Conservation (phyloP, 352 stramenopile species). For the Phytophthora nicotianae region DNA sequence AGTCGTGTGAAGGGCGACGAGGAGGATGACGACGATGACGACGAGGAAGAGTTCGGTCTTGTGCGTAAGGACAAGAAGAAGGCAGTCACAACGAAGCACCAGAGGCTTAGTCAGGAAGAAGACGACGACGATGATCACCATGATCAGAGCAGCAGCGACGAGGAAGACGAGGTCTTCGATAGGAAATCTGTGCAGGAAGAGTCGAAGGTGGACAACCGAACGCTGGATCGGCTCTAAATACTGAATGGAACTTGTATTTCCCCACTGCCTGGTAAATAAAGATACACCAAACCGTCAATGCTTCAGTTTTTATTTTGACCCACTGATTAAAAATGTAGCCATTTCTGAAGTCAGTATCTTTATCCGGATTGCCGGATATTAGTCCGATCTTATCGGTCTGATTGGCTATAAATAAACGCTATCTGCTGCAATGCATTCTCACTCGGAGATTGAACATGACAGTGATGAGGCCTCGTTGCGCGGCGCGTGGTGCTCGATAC, state of each 20-base stretch:
- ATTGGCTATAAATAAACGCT: not conserved
- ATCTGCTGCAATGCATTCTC: not conserved
- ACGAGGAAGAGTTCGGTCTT: slow-evolving; percentile 65
- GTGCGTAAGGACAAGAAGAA: slow-evolving; percentile 40
- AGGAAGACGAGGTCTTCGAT: slow-evolving; percentile 83
- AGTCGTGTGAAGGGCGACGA: slow-evolving; percentile 75
- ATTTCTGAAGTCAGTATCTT: slow-evolving; percentile 5
- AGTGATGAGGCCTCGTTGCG: not conserved
- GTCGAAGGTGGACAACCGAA: slow-evolving; percentile 57
- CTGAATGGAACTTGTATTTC: slow-evolving; percentile 13
- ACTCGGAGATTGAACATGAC: slow-evolving; percentile 5
- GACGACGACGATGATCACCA: slow-evolving; percentile 36
- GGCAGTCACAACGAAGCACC: slow-evolving; percentile 36
- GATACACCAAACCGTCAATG: not conserved
- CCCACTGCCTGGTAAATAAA: slow-evolving; percentile 22
- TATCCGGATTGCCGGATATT: slow-evolving; percentile 9
- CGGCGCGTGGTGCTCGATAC: slow-evolving; percentile 11
- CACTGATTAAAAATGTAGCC: slow-evolving; percentile 6
- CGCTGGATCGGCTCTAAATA: slow-evolving; percentile 64
- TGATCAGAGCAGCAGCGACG: slow-evolving; percentile 49
- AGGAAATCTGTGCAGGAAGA: slow-evolving; percentile 42
- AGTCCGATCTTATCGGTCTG: not conserved
- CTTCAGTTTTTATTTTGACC: no score
- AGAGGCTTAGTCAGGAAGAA: slow-evolving; percentile 40
- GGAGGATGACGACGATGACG: slow-evolving; percentile 67